Evolutionary conservation across 306 rosid genomes (phyloP).

Genomic region (Arachis stenosperma): DNA sequence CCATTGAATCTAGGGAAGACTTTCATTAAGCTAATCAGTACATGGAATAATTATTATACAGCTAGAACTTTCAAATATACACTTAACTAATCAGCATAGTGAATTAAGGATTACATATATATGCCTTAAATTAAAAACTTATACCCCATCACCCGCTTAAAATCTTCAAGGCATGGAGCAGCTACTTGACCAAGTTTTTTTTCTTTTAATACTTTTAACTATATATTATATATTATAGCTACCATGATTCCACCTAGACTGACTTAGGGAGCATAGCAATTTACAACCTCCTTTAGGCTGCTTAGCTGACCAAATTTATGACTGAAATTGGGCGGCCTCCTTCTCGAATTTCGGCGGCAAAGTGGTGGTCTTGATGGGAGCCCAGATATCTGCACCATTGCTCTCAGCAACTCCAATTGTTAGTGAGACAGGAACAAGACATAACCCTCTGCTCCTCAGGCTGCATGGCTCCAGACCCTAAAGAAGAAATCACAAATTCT

Average conservation of each 20-base stretch:
- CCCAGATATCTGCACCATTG: slow-evolving; percentile 99
- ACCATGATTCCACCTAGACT: slow-evolving; percentile 42
- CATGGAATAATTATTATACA: slow-evolving; percentile 45
- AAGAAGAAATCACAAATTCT: neutral
- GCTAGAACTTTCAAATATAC: slow-evolving; percentile 52
- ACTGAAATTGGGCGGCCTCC: slow-evolving; percentile 51
- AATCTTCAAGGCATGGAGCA: slow-evolving; percentile 53
- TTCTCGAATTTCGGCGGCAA: slow-evolving; percentile 57
- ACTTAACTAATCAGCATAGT: slow-evolving; percentile 46
- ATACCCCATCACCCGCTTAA: slow-evolving; percentile 49
- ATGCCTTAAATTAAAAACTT: slow-evolving; percentile 38
- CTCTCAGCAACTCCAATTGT: slow-evolving; percentile 86
- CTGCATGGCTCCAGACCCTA: slow-evolving; percentile 73
- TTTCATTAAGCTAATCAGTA: slow-evolving; percentile 41
- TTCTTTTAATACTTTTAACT: slow-evolving; percentile 35
- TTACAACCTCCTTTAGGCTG: slow-evolving; percentile 34
- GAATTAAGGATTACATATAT: slow-evolving; percentile 32
- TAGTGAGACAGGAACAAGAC: slow-evolving; percentile 75
- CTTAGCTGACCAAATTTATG: slow-evolving; percentile 41
- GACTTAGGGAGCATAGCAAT: slow-evolving; percentile 25
- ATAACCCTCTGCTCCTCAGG: slow-evolving; percentile 87
- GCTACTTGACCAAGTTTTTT: slow-evolving; percentile 33
- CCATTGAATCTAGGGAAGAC: slow-evolving; percentile 25
- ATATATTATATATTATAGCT: slow-evolving; percentile 23
- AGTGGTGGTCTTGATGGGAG: slow-evolving; percentile 70